These are phyloP conservation scores for Nicotiana tomentosiformis DNA, from an alignment of 257 asterid species.

Conservation along the genomic window DNA sequence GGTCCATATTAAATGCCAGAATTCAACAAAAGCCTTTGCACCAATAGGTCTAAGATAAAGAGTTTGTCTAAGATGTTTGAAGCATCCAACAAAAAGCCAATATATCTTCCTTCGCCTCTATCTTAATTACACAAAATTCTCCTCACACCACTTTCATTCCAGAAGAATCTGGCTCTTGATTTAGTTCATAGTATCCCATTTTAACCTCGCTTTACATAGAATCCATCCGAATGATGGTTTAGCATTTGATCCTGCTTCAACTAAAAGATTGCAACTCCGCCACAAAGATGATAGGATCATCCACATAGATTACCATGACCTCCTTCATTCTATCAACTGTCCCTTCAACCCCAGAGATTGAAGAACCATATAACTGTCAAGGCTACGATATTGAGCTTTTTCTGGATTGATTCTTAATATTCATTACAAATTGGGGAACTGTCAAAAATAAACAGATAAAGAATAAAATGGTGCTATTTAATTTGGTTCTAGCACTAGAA, in stretches of 20 bases:
- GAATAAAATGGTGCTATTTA: background rate
- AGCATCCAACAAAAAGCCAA: background rate
- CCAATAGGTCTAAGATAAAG: background rate
- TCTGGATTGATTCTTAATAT: background rate
- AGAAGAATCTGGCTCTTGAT: background rate
- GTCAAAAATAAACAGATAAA: background rate
- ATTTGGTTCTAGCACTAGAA: background rate
- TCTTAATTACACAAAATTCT: background rate
- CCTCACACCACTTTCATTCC: background rate
- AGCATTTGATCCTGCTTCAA: background rate
- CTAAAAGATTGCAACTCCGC: background rate
- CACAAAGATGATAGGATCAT: background rate
- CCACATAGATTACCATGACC: background rate
- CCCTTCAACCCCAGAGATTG: background rate
- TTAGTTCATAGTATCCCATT: background rate
- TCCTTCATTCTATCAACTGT: background rate
- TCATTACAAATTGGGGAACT: background rate
- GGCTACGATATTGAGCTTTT: background rate
- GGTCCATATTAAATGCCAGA: background rate
- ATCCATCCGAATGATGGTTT: background rate
- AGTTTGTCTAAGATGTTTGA: background rate
- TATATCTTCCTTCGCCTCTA: conserved; percentile 3
- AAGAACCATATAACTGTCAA: background rate
- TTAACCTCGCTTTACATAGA: background rate
- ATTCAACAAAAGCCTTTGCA: background rate